Conservation (phyloP, 2,329 filamentous ascomycete species). For the Arthroderma sp. region DNA sequence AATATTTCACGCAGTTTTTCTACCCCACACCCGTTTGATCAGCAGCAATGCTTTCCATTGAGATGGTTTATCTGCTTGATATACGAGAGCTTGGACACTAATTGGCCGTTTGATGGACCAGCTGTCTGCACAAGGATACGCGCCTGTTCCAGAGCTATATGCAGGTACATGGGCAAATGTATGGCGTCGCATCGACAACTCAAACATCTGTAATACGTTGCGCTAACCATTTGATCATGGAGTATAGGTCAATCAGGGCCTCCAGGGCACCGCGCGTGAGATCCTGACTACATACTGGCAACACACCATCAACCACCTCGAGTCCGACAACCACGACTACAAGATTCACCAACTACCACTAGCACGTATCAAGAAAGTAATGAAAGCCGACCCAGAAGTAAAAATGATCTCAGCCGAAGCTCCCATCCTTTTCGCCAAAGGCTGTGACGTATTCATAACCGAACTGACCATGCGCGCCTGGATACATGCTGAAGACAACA, state of each 20-base stretch:
- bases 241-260: slow-evolving; percentile 76
- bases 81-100: neutral
- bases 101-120: slow-evolving; percentile 27
- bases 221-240: slow-evolving; percentile 2
- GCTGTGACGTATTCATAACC: slow-evolving; percentile 97
- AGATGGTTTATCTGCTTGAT: neutral
- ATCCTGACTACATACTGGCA: slow-evolving; percentile 99
- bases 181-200: slow-evolving; percentile 25
- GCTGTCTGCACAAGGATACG: slow-evolving; percentile 78
- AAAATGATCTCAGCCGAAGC: slow-evolving; percentile 99
- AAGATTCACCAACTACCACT: slow-evolving; percentile 94
- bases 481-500: slow-evolving; percentile 99
- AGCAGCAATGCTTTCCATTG: neutral
- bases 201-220: neutral
- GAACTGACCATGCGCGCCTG: slow-evolving; percentile 98
- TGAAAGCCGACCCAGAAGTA: slow-evolving; percentile 98
- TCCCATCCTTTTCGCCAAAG: slow-evolving; percentile 94
- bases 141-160: slow-evolving; percentile 80
- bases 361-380: slow-evolving; percentile 99
- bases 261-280: slow-evolving; percentile 86
- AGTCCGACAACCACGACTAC: slow-evolving; percentile 93
- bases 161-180: slow-evolving; percentile 94
- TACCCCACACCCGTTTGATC: neutral
- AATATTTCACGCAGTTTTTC: neutral
- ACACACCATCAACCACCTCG: slow-evolving; percentile 89